Percentiles rank a stretch among this genome's conserved stretches.
phyloP scores from a whole-genome alignment of 2,329 filamentous ascomycete genomes.

The Hypoxylon sp. region DNA sequence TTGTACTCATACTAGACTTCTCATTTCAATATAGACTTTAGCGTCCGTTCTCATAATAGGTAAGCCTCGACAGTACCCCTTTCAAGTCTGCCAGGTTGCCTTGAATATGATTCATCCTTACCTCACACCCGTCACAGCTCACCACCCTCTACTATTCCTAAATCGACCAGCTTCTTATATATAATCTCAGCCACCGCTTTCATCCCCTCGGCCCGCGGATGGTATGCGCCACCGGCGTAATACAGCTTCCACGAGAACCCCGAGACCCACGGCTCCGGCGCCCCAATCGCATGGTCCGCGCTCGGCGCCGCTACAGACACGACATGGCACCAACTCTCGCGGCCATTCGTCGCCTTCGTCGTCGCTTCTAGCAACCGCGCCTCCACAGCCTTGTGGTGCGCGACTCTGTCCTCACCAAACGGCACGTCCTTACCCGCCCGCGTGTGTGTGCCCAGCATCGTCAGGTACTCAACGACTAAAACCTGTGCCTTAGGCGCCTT shows the following conservation, averaged over 20 bases:
- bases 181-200: conserved; percentile 48
- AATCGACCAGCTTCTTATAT: conserved; percentile 44
- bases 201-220: conserved; percentile 52
- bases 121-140: conserved; percentile 23
- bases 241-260: conserved; percentile 50
- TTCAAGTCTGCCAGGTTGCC: not conserved
- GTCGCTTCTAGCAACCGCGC: conserved; percentile 47
- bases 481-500: conserved; percentile 59
- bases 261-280: conserved; percentile 50
- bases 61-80: too few species aligned
- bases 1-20: not conserved
- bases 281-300: conserved; percentile 49
- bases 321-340: conserved; percentile 48
- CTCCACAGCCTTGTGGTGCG: conserved; percentile 46
- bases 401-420: conserved; percentile 48
- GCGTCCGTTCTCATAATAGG: too few species aligned
- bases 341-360: conserved; percentile 41
- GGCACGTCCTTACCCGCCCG: conserved; percentile 46
- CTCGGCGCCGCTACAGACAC: conserved; percentile 47
- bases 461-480: conserved; percentile 58
- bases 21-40: too few species aligned
- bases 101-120: too few species aligned
- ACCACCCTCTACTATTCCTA: conserved; percentile 42
- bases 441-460: conserved; percentile 51
- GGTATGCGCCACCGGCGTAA: conserved; percentile 47